Conservation (phyloP, 306 rosid genomes). For the Geum urbanum region DNA sequence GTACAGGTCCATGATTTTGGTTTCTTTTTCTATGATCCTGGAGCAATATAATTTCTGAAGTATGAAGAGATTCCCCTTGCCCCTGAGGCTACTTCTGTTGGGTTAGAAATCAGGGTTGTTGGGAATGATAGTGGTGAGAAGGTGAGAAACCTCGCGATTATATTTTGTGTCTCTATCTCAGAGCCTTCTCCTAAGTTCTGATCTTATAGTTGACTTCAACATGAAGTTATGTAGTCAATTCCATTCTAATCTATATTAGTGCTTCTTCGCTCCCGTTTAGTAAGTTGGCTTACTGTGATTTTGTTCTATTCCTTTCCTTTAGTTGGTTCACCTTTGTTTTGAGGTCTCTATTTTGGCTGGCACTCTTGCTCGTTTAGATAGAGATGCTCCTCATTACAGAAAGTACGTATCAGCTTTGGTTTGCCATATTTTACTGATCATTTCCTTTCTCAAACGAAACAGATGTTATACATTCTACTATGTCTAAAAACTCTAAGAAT, state of each 20-base stretch:
- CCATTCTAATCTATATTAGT: not conserved
- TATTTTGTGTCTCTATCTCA: not conserved
- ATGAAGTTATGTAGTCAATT: not conserved
- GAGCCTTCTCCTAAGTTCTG: not conserved
- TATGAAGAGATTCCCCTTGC: constrained; percentile 92
- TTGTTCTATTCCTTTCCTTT: not conserved
- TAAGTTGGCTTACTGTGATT: not conserved
- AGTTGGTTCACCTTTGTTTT: constrained; percentile 27
- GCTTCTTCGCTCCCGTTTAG: not conserved
- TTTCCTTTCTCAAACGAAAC: not conserved
- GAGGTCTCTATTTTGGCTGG: constrained; percentile 99
- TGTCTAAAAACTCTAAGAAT: no score
- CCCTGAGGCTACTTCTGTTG: constrained; percentile 88
- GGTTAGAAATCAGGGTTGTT: constrained; percentile 93
- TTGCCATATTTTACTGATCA: not conserved
- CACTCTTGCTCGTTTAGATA: constrained; percentile 92
- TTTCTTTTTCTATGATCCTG: constrained; percentile 82
- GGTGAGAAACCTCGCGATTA: constrained; percentile 39
- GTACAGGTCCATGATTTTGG: constrained; percentile 96
- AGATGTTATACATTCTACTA: not conserved
- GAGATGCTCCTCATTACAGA: constrained; percentile 96
- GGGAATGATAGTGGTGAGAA: constrained; percentile 98
- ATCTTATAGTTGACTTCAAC: no score
- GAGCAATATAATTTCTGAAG: constrained; percentile 65
- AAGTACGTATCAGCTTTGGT: constrained; percentile 47